Evolutionary conservation across 2,329 filamentous ascomycete species (phyloP).

Genomic region (Cladosporium velox): DNA sequence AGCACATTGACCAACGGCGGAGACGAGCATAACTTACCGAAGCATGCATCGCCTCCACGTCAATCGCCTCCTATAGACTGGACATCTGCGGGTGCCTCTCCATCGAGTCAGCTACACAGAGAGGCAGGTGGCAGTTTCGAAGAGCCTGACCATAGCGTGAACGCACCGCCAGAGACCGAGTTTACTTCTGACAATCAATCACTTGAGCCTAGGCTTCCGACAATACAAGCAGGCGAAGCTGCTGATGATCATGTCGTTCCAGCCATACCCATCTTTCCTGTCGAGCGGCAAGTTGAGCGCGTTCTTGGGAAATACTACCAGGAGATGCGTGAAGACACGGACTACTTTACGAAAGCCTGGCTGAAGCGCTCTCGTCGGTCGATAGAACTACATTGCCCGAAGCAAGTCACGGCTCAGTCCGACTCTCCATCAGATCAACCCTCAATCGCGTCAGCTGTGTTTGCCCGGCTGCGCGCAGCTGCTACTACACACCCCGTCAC

Average conservation of each 20-base stretch:
- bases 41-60: background rate
- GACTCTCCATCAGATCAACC: background rate
- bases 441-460: slow-evolving; percentile 2
- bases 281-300: slow-evolving; percentile 26
- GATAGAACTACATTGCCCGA: background rate
- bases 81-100: slow-evolving; percentile 5
- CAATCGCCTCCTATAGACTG: background rate
- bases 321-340: slow-evolving; percentile 33
- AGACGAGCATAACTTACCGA: background rate
- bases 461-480: background rate
- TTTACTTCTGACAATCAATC: background rate
- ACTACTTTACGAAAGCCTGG: slow-evolving; percentile 29
- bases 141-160: background rate
- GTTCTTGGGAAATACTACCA: slow-evolving; percentile 31
- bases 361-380: slow-evolving; percentile 28
- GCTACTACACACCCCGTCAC: background rate
- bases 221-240: background rate
- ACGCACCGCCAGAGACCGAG: background rate
- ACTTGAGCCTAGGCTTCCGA: background rate
- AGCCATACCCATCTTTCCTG: background rate
- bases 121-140: background rate
- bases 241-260: background rate
- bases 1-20: background rate
- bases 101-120: slow-evolving; percentile 7
- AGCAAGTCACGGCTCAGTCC: background rate